Conservation (phyloP, 352 stramenopile genomes). For the Globisporangium nagaii region DNA sequence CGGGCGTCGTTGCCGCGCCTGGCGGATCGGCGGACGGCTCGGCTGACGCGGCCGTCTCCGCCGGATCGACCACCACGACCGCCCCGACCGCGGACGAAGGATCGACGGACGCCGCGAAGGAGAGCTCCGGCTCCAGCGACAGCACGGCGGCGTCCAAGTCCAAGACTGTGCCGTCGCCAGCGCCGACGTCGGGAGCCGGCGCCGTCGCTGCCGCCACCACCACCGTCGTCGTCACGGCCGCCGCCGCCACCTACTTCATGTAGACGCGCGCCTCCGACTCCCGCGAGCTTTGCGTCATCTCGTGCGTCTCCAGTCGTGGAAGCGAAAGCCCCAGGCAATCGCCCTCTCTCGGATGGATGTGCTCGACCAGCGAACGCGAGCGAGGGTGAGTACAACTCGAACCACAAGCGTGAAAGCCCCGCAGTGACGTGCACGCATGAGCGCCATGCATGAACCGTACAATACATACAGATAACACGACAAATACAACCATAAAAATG, state of each 20-base stretch:
- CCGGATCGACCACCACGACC: neutral
- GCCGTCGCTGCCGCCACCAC: slow-evolving; percentile 4
- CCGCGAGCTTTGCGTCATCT: no score
- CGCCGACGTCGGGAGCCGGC: slow-evolving; percentile 10
- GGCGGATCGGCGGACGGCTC: neutral
- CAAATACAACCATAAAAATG: neutral
- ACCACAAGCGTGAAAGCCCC: no score
- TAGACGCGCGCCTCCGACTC: no score
- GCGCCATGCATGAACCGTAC: no score
- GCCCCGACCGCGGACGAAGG: neutral
- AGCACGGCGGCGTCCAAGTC: slow-evolving; percentile 3
- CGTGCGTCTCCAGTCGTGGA: no score
- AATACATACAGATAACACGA: neutral
- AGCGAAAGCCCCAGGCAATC: neutral
- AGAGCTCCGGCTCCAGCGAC: slow-evolving; percentile 7
- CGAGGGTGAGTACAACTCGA: no score
- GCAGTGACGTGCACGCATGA: no score
- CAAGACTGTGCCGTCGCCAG: slow-evolving; percentile 4
- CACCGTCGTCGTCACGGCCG: slow-evolving; percentile 11
- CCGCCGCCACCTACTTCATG: slow-evolving; percentile 14
- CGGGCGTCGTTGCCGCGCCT: neutral
- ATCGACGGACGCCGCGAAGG: neutral
- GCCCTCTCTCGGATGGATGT: no score
- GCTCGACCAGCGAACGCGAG: no score
- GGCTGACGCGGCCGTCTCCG: neutral